A percentile compares a stretch with the other conserved stretches of the same genome.
Evolutionary conservation across 2,329 filamentous ascomycete genomes (phyloP).

Genomic region (Boeremia lycopersici): DNA sequence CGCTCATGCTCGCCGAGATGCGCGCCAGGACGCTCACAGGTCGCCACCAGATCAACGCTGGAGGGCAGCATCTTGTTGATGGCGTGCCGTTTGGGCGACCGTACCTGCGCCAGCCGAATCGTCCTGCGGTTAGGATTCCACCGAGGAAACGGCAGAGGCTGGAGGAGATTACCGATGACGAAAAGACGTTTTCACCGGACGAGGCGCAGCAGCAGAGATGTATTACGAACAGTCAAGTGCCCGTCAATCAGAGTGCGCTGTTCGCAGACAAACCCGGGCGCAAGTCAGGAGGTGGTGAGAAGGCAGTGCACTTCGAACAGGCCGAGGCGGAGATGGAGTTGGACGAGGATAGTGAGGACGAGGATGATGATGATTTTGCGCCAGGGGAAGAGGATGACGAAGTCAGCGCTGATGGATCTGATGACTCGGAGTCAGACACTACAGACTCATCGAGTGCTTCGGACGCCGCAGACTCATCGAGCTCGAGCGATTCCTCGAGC

Average conservation of each 20-base stretch:
- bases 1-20: conserved; percentile 76
- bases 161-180: conserved; percentile 26
- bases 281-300: conserved; percentile 2
- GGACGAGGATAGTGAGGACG: conserved; percentile 33
- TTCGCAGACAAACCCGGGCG: neutral
- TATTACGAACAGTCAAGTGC: neutral
- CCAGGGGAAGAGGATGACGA: conserved; percentile 24
- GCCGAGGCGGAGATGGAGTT: conserved; percentile 11
- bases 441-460: conserved; percentile 36
- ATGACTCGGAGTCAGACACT: conserved; percentile 22
- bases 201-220: neutral
- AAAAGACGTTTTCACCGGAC: conserved; percentile 8
- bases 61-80: conserved; percentile 83
- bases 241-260: neutral
- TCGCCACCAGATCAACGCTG: conserved; percentile 77
- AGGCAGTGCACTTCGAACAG: conserved; percentile 34
- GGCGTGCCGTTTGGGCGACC: conserved; percentile 83
- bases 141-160: conserved; percentile 68
- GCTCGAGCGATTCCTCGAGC: conserved; percentile 32
- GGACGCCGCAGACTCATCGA: conserved; percentile 27
- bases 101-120: conserved; percentile 63
- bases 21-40: conserved; percentile 75
- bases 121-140: conserved; percentile 73
- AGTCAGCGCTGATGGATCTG: conserved; percentile 13
- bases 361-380: conserved; percentile 39